phyloP scores from a whole-genome alignment of 768 basidiomycete genomes.

The Boletus subcaerulescens region DNA sequence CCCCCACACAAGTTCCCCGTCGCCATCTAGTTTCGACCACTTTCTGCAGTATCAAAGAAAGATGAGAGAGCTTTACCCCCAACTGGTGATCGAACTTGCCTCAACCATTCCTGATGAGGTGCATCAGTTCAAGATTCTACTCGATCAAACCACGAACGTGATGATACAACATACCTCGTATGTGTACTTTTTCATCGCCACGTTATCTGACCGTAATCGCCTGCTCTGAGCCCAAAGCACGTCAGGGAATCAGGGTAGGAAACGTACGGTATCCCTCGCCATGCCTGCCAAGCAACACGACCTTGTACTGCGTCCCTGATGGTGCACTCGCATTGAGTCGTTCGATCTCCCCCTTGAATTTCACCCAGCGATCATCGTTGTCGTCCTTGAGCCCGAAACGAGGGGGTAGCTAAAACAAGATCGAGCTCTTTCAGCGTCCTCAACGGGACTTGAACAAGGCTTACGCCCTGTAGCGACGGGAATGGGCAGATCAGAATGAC shows the following conservation, averaged over 20 bases:
- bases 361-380: conserved; percentile 48
- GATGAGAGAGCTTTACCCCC: background rate
- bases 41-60: conserved; percentile 26
- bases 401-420: conserved; percentile 43
- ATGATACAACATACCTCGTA: conserved; percentile 26
- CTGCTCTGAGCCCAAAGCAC: conserved; percentile 31
- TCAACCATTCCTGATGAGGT: conserved; percentile 51
- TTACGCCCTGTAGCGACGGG: conserved; percentile 10
- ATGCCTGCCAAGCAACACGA: conserved; percentile 65
- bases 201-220: conserved; percentile 62
- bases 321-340: conserved; percentile 43
- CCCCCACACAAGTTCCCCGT: conserved; percentile 70
- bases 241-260: background rate
- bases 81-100: conserved; percentile 36
- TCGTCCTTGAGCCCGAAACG: conserved; percentile 60
- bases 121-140: background rate
- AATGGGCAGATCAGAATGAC: background rate
- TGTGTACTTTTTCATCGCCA: conserved; percentile 67
- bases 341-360: conserved; percentile 39
- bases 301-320: conserved; percentile 48
- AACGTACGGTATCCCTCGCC: conserved; percentile 70
- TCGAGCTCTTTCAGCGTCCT: background rate
- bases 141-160: background rate
- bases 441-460: background rate
- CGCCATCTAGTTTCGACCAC: conserved; percentile 60